Evolutionary conservation across 208 protist genomes (phyloP), one percentile per base, ranked within the genome.

Genomic region (Crithidia bombi): DNA sequence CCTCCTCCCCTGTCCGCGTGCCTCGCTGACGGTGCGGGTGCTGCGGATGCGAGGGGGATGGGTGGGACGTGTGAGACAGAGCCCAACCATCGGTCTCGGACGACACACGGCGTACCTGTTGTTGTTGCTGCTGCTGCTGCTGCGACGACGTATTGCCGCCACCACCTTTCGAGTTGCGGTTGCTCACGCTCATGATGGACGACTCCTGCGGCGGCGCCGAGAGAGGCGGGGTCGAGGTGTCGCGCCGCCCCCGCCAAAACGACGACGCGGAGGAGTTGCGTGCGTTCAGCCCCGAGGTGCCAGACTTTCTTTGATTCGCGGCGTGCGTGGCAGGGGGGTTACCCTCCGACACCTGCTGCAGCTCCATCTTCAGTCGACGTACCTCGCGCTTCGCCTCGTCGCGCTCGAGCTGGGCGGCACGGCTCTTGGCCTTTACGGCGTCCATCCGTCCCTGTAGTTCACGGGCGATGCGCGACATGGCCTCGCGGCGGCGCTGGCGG

Each of bases 381-480:
- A 84, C 70, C 28, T 91, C 81, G 1, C 70, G 64, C 23, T 80
- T 78, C 10, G 81, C 82, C 26, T 81, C 71, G 55, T 96, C 87
- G 9, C 88, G 84, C 43, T 92, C 91, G 5, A 80, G 66, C 75
- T 94, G 78, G 12, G 91, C 82, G 38, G 62, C 64, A 57, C 92
- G 87, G 69, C 83, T 89, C 73, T 87, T 90, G 36, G 75, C 79
- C 46, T 79, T 81, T 9, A 93, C 58, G 56, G 81, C 77, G 23
- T 94, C 86, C 74, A 93, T 82, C 56, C 87, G 80, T 4, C 73
- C 61, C 65, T 96, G 88, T 46, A 96, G 66, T 44, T 94, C 86
- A 38, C 73, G 72, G 5, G 89, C 88, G 54, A 96, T 81, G n/a
- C 67, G 67, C 51, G 86, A 78, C 81, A 94, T 75, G 12, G 89